Conservation (phyloP, 345 rosid genomes). For the Microcos paniculata region DNA sequence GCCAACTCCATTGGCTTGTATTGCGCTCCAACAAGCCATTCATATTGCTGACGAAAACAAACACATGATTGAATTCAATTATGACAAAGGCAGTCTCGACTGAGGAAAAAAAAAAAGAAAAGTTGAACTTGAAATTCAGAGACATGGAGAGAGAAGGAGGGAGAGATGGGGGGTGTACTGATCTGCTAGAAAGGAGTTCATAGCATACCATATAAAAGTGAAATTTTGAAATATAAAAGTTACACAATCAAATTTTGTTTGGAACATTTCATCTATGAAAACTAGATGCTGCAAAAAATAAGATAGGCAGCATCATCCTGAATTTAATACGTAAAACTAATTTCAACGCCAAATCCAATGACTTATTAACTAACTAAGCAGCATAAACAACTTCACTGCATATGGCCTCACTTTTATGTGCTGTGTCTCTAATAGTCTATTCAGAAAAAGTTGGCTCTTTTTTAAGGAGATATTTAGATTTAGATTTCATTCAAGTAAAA, state of each 20-base stretch:
- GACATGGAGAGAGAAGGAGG: not conserved
- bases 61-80: not conserved
- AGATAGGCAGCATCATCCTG: not conserved
- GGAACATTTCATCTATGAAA: not conserved
- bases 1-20: constrained; percentile 88
- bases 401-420: not conserved
- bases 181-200: not conserved
- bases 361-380: not conserved
- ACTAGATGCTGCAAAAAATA: not conserved
- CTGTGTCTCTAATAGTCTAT: not conserved
- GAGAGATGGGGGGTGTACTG: no score
- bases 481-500: not conserved
- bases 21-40: constrained; percentile 92
- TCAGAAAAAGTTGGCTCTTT: not conserved
- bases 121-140: not conserved
- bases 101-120: not conserved
- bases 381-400: not conserved
- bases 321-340: not conserved
- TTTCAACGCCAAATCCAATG: not conserved
- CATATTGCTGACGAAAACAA: constrained; percentile 63
- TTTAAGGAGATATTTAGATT: not conserved
- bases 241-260: not conserved
- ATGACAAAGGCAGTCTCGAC: not conserved
- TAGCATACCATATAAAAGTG: not conserved
- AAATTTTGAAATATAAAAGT: not conserved